Evolutionary conservation across 2,329 filamentous ascomycete species (phyloP).

Genomic region (Arthroderma sp.): DNA sequence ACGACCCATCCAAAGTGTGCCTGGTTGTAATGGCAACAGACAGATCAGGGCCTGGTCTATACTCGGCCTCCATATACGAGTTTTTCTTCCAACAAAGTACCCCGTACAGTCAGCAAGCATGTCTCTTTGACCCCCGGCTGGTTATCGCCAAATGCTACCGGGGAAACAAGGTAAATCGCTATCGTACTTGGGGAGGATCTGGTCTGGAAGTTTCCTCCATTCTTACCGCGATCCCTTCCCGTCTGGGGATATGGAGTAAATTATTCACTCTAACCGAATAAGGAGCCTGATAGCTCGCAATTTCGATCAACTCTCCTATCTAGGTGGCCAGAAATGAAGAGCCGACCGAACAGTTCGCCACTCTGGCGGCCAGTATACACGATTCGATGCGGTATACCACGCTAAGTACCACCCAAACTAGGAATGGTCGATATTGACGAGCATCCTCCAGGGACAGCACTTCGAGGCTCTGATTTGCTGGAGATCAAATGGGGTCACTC

Average conservation of each 20-base stretch:
- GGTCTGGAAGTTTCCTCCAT: no score
- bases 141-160: not conserved
- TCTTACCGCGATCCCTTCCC: no score
- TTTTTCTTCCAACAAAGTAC: not conserved
- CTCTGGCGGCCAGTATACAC: not conserved
- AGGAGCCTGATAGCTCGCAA: no score
- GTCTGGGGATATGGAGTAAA: no score
- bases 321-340: no score
- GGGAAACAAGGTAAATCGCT: not conserved
- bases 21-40: constrained; percentile 2
- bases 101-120: constrained; percentile 2
- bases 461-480: not conserved
- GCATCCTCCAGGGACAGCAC: not conserved
- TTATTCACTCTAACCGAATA: no score
- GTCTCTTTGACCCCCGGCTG: not conserved
- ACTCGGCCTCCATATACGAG: not conserved
- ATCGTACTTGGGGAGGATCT: not conserved
- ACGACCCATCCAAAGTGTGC: not conserved
- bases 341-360: not conserved
- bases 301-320: no score
- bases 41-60: not conserved
- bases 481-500: not conserved
- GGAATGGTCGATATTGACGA: not conserved
- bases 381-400: not conserved
- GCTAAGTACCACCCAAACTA: not conserved